phyloP scores from a whole-genome alignment of 768 basidiomycete genomes.

The Lentinula aciculospora region DNA sequence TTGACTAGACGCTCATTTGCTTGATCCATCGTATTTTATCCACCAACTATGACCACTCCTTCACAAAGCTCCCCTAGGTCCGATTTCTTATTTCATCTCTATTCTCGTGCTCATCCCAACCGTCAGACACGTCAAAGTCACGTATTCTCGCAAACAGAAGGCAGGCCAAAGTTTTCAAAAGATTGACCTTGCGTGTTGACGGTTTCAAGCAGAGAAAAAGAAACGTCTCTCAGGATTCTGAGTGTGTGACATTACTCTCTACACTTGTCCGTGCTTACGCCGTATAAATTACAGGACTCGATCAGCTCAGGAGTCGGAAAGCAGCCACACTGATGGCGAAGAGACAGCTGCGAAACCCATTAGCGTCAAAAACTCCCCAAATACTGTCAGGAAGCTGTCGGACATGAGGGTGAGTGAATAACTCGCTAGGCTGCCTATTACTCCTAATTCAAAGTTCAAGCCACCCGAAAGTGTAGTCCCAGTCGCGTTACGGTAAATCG shows the following conservation, averaged over 20 bases:
- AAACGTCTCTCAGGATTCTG: neutral
- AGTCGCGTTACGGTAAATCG: neutral
- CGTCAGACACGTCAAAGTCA: constrained; percentile 17
- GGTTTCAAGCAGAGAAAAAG: neutral
- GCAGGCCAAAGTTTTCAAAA: constrained; percentile 10
- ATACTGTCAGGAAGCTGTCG: neutral
- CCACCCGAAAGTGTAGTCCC: constrained; percentile 3
- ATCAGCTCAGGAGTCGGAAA: neutral
- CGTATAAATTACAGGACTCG: neutral
- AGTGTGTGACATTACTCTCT: neutral
- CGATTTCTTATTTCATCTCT: neutral
- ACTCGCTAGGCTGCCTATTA: neutral
- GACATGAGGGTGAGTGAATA: constrained; percentile 3
- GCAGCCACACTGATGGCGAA: neutral
- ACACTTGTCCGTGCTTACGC: neutral
- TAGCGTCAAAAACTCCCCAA: constrained; percentile 1
- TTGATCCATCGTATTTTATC: neutral
- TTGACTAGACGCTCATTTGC: neutral
- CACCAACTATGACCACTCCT: neutral
- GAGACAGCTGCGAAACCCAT: neutral
- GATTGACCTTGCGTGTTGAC: neutral
- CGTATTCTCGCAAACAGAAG: constrained; percentile 31
- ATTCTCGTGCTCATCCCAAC: neutral
- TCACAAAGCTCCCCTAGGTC: constrained; percentile 2
- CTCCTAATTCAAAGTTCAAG: neutral